These are phyloP conservation scores for Stentor roeselii DNA, from an alignment of 73 alveolate species.

Conservation along the genomic window DNA sequence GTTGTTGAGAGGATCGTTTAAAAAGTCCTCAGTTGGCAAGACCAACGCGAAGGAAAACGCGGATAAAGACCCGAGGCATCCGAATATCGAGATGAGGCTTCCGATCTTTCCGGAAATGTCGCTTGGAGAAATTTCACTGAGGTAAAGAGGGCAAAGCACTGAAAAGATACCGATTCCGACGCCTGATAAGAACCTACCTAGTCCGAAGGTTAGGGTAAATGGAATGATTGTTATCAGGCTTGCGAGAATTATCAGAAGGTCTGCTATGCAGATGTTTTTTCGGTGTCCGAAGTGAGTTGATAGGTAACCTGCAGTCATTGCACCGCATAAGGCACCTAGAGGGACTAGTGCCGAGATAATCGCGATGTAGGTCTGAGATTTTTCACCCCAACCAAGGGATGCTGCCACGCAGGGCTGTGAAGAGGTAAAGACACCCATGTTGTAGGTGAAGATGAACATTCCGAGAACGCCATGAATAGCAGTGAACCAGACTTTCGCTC, in stretches of 20 bases:
- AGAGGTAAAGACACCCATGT: background rate
- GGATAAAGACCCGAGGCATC: background rate
- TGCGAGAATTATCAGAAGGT: background rate
- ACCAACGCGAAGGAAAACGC: background rate
- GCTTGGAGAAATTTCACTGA: background rate
- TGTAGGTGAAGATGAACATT: background rate
- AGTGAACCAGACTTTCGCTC: too few relatives aligned
- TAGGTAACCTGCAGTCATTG: background rate
- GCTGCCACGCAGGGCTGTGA: background rate
- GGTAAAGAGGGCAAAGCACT: conserved; percentile 6
- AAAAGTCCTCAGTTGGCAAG: background rate
- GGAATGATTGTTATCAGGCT: background rate
- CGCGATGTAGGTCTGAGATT: background rate
- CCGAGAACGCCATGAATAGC: too few relatives aligned
- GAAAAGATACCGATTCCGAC: conserved; percentile 8
- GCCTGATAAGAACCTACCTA: conserved; percentile 30
- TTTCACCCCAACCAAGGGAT: background rate
- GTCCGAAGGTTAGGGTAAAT: conserved; percentile 18
- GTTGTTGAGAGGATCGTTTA: background rate
- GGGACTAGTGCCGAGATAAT: background rate
- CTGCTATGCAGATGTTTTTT: background rate
- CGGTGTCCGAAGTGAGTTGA: background rate
- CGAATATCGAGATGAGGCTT: background rate
- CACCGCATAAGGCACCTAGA: background rate
- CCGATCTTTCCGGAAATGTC: background rate